A percentile compares a stretch with the other conserved stretches of the same genome.
Conservation (phyloP, 148 eudicot species). For the Vaccinium darrowii region DNA sequence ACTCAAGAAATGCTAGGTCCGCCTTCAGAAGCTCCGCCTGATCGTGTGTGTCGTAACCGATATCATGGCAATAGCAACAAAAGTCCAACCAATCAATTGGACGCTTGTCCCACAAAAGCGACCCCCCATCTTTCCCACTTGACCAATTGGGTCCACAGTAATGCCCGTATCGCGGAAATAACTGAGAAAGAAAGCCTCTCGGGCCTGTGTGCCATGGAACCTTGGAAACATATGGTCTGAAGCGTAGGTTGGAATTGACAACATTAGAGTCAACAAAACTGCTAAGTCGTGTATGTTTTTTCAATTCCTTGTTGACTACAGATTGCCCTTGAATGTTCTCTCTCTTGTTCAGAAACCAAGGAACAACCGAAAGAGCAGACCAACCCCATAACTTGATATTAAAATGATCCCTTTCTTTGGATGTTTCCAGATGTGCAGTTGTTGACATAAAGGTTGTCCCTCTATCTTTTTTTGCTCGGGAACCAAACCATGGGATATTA, state of each 20-base stretch:
- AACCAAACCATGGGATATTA: conserved; percentile 41
- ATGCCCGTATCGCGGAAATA: conserved; percentile 96
- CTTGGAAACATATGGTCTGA: conserved; percentile 89
- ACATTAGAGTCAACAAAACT: conserved; percentile 21
- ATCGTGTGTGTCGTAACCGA: conserved; percentile 87
- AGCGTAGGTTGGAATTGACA: conserved; percentile 48
- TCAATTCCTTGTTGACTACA: conserved; percentile 60
- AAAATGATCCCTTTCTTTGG: conserved; percentile 34
- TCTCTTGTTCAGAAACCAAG: conserved; percentile 54
- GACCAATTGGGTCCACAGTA: conserved; percentile 99
- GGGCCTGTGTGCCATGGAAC: conserved; percentile 98
- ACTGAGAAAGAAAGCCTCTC: conserved; percentile 78
- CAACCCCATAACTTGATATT: conserved; percentile 45
- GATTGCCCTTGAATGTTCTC: conserved; percentile 54
- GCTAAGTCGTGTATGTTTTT: conserved; percentile 43
- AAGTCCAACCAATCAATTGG: conserved; percentile 98
- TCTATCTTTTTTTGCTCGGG: conserved; percentile 29
- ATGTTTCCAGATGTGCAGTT: conserved; percentile 28
- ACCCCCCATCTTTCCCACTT: conserved; percentile 88
- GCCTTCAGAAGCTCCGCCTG: conserved; percentile 95
- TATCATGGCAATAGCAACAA: conserved; percentile 98
- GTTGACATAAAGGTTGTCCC: conserved; percentile 29
- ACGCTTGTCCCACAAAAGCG: conserved; percentile 87
- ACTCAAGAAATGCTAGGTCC: conserved; percentile 89
- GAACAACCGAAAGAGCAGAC: conserved; percentile 60